phyloP scores from a whole-genome alignment of 805 yeast species.

The Torulaspora indica region DNA sequence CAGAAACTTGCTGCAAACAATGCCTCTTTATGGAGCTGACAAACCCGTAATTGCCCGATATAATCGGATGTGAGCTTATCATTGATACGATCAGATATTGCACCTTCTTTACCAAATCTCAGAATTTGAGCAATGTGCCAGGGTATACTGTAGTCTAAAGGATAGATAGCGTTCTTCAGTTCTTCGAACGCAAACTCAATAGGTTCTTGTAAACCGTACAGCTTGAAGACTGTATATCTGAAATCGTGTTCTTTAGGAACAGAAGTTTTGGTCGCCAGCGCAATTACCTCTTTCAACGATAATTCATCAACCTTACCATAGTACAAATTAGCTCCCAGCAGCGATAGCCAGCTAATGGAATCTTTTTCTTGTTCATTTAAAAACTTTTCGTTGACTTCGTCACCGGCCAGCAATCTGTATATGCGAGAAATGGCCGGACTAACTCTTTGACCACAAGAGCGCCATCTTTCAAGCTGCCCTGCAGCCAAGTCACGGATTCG shows the following conservation, averaged over 20 bases:
- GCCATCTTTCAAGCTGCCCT: conserved; percentile 66
- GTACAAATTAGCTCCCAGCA: conserved; percentile 54
- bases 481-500: conserved; percentile 52
- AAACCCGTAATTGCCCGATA: conserved; percentile 48
- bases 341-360: conserved; percentile 61
- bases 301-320: conserved; percentile 51
- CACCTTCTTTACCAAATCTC: conserved; percentile 30
- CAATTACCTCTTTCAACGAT: conserved; percentile 33
- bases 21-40: conserved; percentile 54
- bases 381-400: conserved; percentile 31
- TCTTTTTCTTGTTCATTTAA: conserved; percentile 36
- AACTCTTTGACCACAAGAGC: conserved; percentile 37
- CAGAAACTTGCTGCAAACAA: conserved; percentile 60
- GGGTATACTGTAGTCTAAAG: conserved; percentile 39
- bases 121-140: conserved; percentile 53
- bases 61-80: conserved; percentile 41
- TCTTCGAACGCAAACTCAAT: conserved; percentile 17
- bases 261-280: conserved; percentile 9
- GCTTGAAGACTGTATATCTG: conserved; percentile 14
- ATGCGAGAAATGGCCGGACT: conserved; percentile 55
- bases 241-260: conserved; percentile 10
- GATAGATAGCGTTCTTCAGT: conserved; percentile 6
- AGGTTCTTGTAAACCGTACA: conserved; percentile 18
- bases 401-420: conserved; percentile 60
- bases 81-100: conserved; percentile 28